Base-by-base conservation (phyloP, 345 rosid genomes). In the Camelina sativa region DNA sequence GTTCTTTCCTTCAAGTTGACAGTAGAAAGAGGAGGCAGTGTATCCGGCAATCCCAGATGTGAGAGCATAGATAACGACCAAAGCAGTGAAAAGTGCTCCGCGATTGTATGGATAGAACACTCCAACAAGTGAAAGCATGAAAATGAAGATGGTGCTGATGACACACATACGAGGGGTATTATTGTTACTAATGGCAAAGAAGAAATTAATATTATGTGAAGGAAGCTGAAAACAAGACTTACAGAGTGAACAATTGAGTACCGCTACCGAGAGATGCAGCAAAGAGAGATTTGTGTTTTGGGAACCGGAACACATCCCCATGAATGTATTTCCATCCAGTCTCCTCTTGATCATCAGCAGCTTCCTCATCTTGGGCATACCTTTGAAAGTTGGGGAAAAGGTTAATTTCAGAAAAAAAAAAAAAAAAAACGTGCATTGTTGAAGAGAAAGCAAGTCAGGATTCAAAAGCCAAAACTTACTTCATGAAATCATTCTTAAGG, bases 41-140 rank as follows among this genome's bases (percentile, higher is more conserved):
- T 90, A 92, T 65, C 97, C 97, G 0, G 96, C 97, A 52, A 90
- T 90, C 23, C 97, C 97, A 40, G 97, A 90, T 20, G 96, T 92
- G 3, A 92, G 96, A 11, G 94, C 97, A 50, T 90, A 90, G 55
- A 92, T 87, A 74, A 92, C 89, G 44, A 92, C 97, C 76, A 92
- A 77, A 23, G 97, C 97, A 0, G 97, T 92, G 69, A 92, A 90
- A 20, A 92, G 83, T 75, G 97, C 96, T 73, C 97, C 97, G 3
- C 97, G 88, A 69, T 92, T 92, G 82, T 92, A 92, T 13, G 97
- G 97, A 81, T 90, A 92, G 77, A 92, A 90, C 28, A 90, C 96
- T 63, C 97, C 97, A 79, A 92, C 97, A 57, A 92, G 80, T 2
- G 97, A 86, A 43, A 92, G 96, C 82, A 90, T 77, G 75, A 92